A percentile compares a stretch with the other conserved stretches of the same genome.
These are phyloP conservation scores for Croton laevigatus DNA, from an alignment of 441 rosid species.

Conservation along the genomic window DNA sequence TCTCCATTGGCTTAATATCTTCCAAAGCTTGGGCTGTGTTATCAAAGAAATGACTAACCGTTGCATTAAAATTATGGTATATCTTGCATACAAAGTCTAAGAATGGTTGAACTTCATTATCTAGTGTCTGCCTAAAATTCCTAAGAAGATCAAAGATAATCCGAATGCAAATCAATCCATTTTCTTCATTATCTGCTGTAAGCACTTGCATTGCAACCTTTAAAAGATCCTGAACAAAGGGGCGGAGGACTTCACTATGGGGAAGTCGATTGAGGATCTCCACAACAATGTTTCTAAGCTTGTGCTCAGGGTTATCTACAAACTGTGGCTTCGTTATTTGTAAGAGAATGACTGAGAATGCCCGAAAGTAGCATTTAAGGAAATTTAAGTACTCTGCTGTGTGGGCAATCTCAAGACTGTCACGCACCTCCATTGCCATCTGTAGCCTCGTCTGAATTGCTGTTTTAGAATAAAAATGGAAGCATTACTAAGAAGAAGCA, in stretches of 20 bases:
- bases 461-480: conserved; percentile 35
- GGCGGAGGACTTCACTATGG: conserved; percentile 97
- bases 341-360: conserved; percentile 71
- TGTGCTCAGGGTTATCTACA: conserved; percentile 81
- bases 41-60: conserved; percentile 88
- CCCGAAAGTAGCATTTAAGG: conserved; percentile 84
- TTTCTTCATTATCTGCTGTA: conserved; percentile 90
- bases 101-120: conserved; percentile 95
- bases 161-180: conserved; percentile 93
- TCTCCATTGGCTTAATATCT: conserved; percentile 77
- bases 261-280: conserved; percentile 96
- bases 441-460: conserved; percentile 79
- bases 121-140: conserved; percentile 87
- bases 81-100: conserved; percentile 95
- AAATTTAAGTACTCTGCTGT: conserved; percentile 95
- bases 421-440: conserved; percentile 91
- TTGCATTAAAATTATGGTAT: conserved; percentile 81
- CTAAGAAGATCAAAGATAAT: conserved; percentile 90
- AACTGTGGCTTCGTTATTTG: conserved; percentile 91
- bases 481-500: background rate
- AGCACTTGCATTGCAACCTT: conserved; percentile 98
- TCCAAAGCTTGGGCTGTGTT: conserved; percentile 48
- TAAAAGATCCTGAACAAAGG: conserved; percentile 97
- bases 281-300: conserved; percentile 81
- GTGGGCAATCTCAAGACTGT: conserved; percentile 94